phyloP scores from a whole-genome alignment of 345 rosid species.

The Bruguiera gymnorhiza region DNA sequence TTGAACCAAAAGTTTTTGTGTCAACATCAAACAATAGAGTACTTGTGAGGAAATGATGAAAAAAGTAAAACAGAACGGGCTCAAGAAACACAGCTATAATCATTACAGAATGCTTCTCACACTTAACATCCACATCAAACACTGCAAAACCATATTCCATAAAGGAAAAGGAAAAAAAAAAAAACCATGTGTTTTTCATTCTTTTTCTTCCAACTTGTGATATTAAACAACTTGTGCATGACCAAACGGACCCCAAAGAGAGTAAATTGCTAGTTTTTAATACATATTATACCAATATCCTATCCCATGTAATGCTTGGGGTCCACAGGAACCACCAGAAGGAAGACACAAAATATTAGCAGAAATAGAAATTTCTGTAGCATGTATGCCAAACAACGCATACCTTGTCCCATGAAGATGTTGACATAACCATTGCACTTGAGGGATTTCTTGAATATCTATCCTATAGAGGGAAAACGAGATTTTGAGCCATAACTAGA shows the following conservation, averaged over 20 bases:
- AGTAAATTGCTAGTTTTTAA: no score
- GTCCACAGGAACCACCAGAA: no score
- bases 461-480: conserved; percentile 36
- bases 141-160: not conserved
- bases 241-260: not conserved
- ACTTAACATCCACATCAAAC: not conserved
- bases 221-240: not conserved
- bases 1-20: no score
- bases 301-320: no score
- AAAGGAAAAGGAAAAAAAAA: no score
- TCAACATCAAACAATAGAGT: no score
- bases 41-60: no score
- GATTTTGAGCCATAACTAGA: conserved; percentile 64
- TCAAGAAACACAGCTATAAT: not conserved
- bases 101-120: not conserved
- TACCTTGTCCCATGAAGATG: conserved; percentile 82
- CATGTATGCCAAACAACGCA: not conserved
- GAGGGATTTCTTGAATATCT: conserved; percentile 39
- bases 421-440: conserved; percentile 32
- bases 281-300: no score
- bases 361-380: no score
- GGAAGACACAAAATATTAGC: no score
- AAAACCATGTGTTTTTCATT: not conserved
- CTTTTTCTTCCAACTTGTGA: not conserved
- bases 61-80: no score